Evolutionary conservation across 768 basidiomycete species (phyloP).

Genomic region (Rhodotorula taiwanensis): DNA sequence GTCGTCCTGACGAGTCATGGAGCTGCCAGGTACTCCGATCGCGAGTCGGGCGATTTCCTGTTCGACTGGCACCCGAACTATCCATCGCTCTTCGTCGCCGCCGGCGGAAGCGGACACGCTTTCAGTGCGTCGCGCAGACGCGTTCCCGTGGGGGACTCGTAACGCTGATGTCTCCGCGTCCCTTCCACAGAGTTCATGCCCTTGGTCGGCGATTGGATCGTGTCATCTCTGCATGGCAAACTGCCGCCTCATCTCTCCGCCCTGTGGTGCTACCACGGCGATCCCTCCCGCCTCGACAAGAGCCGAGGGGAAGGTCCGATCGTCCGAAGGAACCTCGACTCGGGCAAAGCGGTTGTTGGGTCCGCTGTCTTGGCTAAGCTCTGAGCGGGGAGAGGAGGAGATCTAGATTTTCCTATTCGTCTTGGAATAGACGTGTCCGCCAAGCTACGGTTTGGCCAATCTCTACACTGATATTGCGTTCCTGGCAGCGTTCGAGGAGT

Average conservation of each 20-base stretch:
- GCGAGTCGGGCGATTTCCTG: slow-evolving; percentile 79
- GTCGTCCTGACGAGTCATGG: no score
- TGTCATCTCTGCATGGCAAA: slow-evolving; percentile 61
- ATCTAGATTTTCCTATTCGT: not conserved
- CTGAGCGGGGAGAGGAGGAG: not conserved
- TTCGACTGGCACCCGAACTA: slow-evolving; percentile 65
- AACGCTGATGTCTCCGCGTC: not conserved
- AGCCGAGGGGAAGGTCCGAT: slow-evolving; percentile 23
- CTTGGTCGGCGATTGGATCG: slow-evolving; percentile 68
- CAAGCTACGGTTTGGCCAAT: slow-evolving; percentile 17
- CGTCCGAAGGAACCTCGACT: slow-evolving; percentile 8
- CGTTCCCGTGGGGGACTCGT: slow-evolving; percentile 2
- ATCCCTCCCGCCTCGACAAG: slow-evolving; percentile 23
- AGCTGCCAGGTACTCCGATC: slow-evolving; percentile 72
- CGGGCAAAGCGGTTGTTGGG: not conserved
- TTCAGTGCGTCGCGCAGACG: slow-evolving; percentile 56
- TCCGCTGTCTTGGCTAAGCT: not conserved
- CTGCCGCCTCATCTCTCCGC: slow-evolving; percentile 52
- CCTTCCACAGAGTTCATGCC: slow-evolving; percentile 69
- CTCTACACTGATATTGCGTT: slow-evolving; percentile 8
- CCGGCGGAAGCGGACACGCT: slow-evolving; percentile 80
- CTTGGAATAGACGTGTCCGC: slow-evolving; percentile 15
- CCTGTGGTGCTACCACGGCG: slow-evolving; percentile 56
- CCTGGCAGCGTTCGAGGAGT: slow-evolving; percentile 4
- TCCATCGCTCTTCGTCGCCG: slow-evolving; percentile 63